Evolutionary conservation across 371 early-diverging fungal species (phyloP).

Genomic region (Lichtheimia hyalospora): DNA sequence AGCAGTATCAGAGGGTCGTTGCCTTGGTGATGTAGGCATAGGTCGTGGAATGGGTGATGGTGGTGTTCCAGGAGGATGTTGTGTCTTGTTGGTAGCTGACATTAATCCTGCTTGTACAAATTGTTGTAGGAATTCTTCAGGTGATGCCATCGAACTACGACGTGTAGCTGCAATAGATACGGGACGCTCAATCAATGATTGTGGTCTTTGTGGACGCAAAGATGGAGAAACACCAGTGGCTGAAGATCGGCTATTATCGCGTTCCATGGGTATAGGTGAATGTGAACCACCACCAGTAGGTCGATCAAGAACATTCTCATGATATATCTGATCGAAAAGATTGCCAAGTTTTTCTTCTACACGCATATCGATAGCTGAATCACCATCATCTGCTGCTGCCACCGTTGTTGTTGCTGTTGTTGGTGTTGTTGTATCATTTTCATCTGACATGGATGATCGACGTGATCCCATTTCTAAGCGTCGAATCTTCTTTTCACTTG

Average conservation of each 20-base stretch:
- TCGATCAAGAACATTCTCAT: slow-evolving; percentile 26
- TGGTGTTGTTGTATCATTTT: not conserved
- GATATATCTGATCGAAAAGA: slow-evolving; percentile 59
- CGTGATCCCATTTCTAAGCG: slow-evolving; percentile 44
- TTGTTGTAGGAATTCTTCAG: slow-evolving; percentile 43
- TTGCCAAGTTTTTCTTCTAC: slow-evolving; percentile 39
- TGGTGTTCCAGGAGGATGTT: not conserved
- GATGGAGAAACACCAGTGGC: not conserved
- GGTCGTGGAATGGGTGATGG: slow-evolving; percentile 16
- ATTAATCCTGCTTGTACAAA: slow-evolving; percentile 21
- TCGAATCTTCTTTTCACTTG: slow-evolving; percentile 74
- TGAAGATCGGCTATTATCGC: no score
- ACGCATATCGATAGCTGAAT: slow-evolving; percentile 42
- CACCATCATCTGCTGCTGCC: slow-evolving; percentile 21
- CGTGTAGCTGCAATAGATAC: slow-evolving; percentile 24
- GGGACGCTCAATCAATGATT: slow-evolving; percentile 26
- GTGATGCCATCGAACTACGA: slow-evolving; percentile 42
- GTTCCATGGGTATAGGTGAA: no score
- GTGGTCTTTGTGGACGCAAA: slow-evolving; percentile 9
- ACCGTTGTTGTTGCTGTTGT: not conserved
- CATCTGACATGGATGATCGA: slow-evolving; percentile 6
- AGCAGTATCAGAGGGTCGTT: not conserved
- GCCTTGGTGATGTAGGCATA: not conserved
- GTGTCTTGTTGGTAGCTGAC: not conserved
- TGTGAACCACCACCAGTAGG: no score